Evolutionary conservation across 148 eudicot genomes (phyloP).

Genomic region (Silene conica): DNA sequence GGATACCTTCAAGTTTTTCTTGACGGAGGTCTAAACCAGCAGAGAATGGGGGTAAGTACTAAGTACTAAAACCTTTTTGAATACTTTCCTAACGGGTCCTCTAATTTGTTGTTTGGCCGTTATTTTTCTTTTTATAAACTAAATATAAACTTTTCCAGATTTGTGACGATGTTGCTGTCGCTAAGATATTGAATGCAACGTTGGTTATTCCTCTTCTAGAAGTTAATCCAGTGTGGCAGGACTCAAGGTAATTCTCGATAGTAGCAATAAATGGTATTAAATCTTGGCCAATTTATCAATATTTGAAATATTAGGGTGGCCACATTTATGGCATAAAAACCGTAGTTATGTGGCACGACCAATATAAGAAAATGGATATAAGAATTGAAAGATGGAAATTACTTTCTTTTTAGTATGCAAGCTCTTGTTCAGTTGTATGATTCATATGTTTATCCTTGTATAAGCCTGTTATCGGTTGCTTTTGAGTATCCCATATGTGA

Average conservation of each 20-base stretch:
- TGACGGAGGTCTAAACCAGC: slow-evolving; percentile 97
- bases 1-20: slow-evolving; percentile 94
- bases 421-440: too few species aligned
- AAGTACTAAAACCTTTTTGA: background rate
- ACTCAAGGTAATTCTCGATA: slow-evolving; percentile 59
- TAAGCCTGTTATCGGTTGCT: too few species aligned
- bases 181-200: slow-evolving; percentile 92
- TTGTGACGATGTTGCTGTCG: slow-evolving; percentile 98
- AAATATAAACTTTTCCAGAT: slow-evolving; percentile 35
- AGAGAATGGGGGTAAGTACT: slow-evolving; percentile 95
- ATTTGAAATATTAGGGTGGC: too few species aligned
- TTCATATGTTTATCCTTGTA: too few species aligned
- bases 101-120: background rate
- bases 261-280: background rate
- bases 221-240: slow-evolving; percentile 98
- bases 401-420: too few species aligned
- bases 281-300: background rate
- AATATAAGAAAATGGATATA: too few species aligned
- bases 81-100: background rate
- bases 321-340: too few species aligned
- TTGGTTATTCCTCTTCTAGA: slow-evolving; percentile 91
- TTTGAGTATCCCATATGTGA: too few species aligned
- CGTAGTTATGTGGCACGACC: too few species aligned
- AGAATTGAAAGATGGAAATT: too few species aligned
- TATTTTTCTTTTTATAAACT: background rate